These are phyloP conservation scores for Malassezia restricta DNA, from an alignment of 1,284 basidiomycete genomes.

Conservation along the genomic window DNA sequence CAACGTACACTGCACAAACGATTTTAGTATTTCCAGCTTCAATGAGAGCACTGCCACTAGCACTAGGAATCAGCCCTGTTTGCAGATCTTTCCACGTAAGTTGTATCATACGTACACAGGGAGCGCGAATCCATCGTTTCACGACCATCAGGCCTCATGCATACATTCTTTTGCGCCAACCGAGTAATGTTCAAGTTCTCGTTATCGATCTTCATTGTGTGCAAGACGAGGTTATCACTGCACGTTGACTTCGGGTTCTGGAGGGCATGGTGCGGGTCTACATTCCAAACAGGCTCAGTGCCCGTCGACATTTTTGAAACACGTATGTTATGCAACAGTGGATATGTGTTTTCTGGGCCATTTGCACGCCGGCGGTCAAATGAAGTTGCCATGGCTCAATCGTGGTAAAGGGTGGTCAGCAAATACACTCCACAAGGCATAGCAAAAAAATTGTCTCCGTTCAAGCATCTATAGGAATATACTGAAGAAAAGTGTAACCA, in stretches of 20 bases:
- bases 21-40: slow-evolving; percentile 13
- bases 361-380: slow-evolving; percentile 14
- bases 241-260: background rate
- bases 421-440: background rate
- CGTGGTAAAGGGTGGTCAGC: background rate
- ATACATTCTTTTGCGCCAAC: background rate
- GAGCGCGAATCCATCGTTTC: background rate
- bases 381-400: background rate
- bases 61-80: slow-evolving; percentile 7
- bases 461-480: too few relatives aligned
- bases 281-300: background rate
- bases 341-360: slow-evolving; percentile 8
- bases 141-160: background rate
- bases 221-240: background rate
- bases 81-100: slow-evolving; percentile 4
- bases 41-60: slow-evolving; percentile 12
- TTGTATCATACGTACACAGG: slow-evolving; percentile 1
- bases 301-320: background rate
- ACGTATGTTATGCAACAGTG: slow-evolving; percentile 5
- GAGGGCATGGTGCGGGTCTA: slow-evolving; percentile 3
- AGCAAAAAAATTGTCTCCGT: background rate
- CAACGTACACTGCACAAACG: slow-evolving; percentile 12
- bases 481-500: background rate
- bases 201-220: background rate
- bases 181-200: background rate